These are phyloP conservation scores for Trifolium dubium DNA, from an alignment of 306 rosid species.

Conservation along the genomic window DNA sequence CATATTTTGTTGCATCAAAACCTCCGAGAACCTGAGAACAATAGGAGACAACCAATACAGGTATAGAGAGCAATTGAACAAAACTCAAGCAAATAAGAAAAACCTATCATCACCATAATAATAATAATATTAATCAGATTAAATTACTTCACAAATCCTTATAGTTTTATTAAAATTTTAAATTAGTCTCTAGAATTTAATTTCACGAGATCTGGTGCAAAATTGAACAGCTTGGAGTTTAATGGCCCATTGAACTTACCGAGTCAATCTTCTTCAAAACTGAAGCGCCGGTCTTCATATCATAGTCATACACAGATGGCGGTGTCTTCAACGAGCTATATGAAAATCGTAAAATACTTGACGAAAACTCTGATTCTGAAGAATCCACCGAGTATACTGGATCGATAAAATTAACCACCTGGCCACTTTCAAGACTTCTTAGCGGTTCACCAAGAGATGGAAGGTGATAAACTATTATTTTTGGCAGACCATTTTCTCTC, in stretches of 20 bases:
- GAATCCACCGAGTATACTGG: constrained; percentile 69
- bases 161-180: background rate
- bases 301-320: constrained; percentile 80
- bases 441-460: constrained; percentile 74
- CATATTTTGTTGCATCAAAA: constrained; percentile 74
- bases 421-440: constrained; percentile 63
- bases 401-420: constrained; percentile 67
- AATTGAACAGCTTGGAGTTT: constrained; percentile 31
- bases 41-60: constrained; percentile 29
- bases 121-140: background rate
- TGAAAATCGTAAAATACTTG: constrained; percentile 71
- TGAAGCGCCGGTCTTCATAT: constrained; percentile 71
- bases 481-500: constrained; percentile 86
- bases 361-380: constrained; percentile 68
- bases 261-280: constrained; percentile 78
- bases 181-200: constrained; percentile 5
- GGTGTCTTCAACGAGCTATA: constrained; percentile 94
- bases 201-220: constrained; percentile 20
- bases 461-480: constrained; percentile 67
- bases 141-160: background rate
- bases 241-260: constrained; percentile 56
- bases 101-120: background rate
- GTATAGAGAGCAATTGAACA: constrained; percentile 29
- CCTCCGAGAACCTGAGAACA: constrained; percentile 82
- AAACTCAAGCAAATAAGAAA: constrained; percentile 22